Evolutionary conservation across 805 yeast species (phyloP).

Genomic region (Tanozyma kutaoensis): DNA sequence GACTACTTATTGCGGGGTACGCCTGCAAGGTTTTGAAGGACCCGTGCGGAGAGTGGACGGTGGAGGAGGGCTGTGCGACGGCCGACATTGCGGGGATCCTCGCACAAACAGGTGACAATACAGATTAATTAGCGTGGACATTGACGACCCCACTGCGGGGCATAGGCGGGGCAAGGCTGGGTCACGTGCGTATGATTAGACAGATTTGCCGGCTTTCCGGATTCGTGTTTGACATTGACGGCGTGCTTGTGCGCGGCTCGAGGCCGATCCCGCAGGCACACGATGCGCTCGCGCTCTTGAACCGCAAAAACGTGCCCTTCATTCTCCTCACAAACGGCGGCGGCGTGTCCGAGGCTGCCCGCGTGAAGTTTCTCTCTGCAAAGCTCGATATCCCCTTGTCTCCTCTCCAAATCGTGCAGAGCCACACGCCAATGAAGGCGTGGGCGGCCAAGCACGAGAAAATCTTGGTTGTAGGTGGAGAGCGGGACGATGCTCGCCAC

Average conservation of each 20-base stretch:
- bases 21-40: slow-evolving; percentile 47
- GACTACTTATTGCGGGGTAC: slow-evolving; percentile 68
- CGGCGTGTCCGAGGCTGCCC: slow-evolving; percentile 52
- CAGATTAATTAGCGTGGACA: too few species aligned
- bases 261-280: slow-evolving; percentile 54
- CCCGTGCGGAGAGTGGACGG: slow-evolving; percentile 21
- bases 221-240: slow-evolving; percentile 56
- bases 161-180: too few species aligned
- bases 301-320: slow-evolving; percentile 51
- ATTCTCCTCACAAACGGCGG: slow-evolving; percentile 88
- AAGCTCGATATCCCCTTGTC: slow-evolving; percentile 32
- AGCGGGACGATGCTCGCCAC: slow-evolving; percentile 48
- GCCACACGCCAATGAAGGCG: slow-evolving; percentile 76
- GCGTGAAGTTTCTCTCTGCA: slow-evolving; percentile 40
- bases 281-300: slow-evolving; percentile 42
- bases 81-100: not conserved
- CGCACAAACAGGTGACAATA: too few species aligned
- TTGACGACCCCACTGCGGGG: too few species aligned
- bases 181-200: too few species aligned
- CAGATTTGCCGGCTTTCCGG: not conserved
- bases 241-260: slow-evolving; percentile 70
- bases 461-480: slow-evolving; percentile 80
- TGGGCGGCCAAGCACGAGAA: slow-evolving; percentile 37
- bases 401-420: slow-evolving; percentile 60
- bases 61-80: slow-evolving; percentile 31